Percentiles rank a stretch among this genome's conserved stretches.
Conservation (phyloP, 148 eudicot genomes). For the Chenopodium quinoa region DNA sequence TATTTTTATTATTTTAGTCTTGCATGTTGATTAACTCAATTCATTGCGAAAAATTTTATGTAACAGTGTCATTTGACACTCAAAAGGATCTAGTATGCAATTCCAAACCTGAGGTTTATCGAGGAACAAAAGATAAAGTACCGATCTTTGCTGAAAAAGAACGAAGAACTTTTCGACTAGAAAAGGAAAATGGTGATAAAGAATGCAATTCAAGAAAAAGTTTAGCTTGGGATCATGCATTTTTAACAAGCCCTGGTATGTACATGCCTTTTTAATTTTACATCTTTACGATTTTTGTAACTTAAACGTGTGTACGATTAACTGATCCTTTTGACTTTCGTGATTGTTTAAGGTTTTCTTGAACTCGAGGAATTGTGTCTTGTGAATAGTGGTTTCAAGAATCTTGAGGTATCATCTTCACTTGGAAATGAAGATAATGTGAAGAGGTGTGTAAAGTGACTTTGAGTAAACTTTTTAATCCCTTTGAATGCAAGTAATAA, state of each 20-base stretch:
- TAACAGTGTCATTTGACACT: conserved; percentile 39
- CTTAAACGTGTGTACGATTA: neutral
- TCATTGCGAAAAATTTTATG: neutral
- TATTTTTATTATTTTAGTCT: neutral
- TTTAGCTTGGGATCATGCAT: conserved; percentile 66
- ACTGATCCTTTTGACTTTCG: neutral
- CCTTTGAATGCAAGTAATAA: conserved; percentile 16
- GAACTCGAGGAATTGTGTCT: conserved; percentile 55
- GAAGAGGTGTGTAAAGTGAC: conserved; percentile 18
- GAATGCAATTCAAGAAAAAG: conserved; percentile 43
- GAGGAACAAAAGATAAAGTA: neutral
- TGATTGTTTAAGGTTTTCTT: conserved; percentile 44
- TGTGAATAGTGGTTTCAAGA: conserved; percentile 48
- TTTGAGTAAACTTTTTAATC: conserved; percentile 9
- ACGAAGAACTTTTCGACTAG: neutral
- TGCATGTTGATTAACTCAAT: neutral
- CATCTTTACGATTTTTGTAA: neutral
- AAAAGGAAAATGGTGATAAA: neutral
- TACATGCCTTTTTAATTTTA: neutral
- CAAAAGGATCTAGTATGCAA: conserved; percentile 26
- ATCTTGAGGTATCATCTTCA: conserved; percentile 21
- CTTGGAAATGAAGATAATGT: conserved; percentile 19
- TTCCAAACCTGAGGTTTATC: conserved; percentile 2
- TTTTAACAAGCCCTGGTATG: conserved; percentile 59
- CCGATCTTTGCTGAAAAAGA: conserved; percentile 11